phyloP scores from a whole-genome alignment of 2,329 filamentous ascomycete species.

The Exophiala spinifera region DNA sequence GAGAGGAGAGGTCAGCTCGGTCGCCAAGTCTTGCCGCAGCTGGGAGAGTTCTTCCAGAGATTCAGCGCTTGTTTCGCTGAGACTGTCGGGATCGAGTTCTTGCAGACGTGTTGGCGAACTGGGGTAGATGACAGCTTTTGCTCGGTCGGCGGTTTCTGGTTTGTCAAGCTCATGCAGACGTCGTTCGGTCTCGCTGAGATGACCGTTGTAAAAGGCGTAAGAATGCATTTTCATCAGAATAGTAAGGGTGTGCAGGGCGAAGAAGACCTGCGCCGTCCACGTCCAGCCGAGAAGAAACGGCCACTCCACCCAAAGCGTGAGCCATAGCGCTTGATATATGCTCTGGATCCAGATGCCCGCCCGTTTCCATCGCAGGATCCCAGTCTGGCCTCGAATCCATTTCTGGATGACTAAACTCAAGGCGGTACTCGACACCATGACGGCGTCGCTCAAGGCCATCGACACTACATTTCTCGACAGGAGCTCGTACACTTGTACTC shows the following conservation, averaged over 20 bases:
- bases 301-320: conserved; percentile 75
- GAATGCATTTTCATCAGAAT: conserved; percentile 99
- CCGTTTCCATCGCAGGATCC: conserved; percentile 66
- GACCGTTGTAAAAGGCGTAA: conserved; percentile 96
- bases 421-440: conserved; percentile 77
- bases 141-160: conserved; percentile 53
- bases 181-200: conserved; percentile 81
- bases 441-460: conserved; percentile 73
- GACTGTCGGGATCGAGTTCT: conserved; percentile 29
- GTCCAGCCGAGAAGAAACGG: conserved; percentile 87
- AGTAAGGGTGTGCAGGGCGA: conserved; percentile 84
- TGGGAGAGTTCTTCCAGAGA: conserved; percentile 58
- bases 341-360: conserved; percentile 82
- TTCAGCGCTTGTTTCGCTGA: conserved; percentile 32
- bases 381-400: conserved; percentile 57
- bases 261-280: conserved; percentile 95
- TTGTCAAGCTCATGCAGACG: conserved; percentile 75
- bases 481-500: conserved; percentile 80
- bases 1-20: conserved; percentile 85
- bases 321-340: conserved; percentile 74
- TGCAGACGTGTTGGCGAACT: conserved; percentile 42
- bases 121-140: conserved; percentile 73
- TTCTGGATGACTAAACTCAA: conserved; percentile 71
- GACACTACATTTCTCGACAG: conserved; percentile 89
- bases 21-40: conserved; percentile 80